Evolutionary conservation across 2,329 filamentous ascomycete genomes (phyloP).

Genomic region (Pezicula carpinea): DNA sequence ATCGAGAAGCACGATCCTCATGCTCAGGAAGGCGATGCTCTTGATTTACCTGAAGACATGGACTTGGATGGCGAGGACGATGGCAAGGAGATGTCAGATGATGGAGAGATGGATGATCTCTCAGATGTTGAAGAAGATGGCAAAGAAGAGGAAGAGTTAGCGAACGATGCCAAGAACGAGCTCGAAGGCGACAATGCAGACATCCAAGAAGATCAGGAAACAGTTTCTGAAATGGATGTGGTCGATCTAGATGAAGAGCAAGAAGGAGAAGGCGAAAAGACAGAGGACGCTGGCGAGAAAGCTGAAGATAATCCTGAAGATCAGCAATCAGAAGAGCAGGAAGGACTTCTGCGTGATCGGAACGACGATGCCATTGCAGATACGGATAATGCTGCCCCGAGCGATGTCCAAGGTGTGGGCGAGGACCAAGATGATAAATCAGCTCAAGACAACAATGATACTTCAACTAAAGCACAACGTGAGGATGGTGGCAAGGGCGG

Average conservation of each 20-base stretch:
- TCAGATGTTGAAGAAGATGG: slow-evolving; percentile 40
- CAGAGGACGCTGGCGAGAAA: slow-evolving; percentile 47
- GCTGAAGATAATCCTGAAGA: slow-evolving; percentile 43
- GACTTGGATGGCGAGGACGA: slow-evolving; percentile 61
- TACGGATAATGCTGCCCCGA: slow-evolving; percentile 58
- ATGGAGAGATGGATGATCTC: slow-evolving; percentile 48
- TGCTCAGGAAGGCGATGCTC: slow-evolving; percentile 59
- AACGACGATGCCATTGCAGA: slow-evolving; percentile 47
- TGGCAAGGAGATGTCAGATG: slow-evolving; percentile 36
- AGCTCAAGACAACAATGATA: slow-evolving; percentile 57
- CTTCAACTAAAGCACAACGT: slow-evolving; percentile 56
- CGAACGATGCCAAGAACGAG: slow-evolving; percentile 40
- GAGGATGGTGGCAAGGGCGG: slow-evolving; percentile 65
- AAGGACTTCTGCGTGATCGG: slow-evolving; percentile 31
- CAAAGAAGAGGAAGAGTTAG: slow-evolving; percentile 31
- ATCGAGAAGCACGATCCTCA: slow-evolving; percentile 62
- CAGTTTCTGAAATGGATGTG: slow-evolving; percentile 28
- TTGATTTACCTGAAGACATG: slow-evolving; percentile 69
- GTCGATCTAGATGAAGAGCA: slow-evolving; percentile 27
- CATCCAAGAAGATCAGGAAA: slow-evolving; percentile 36
- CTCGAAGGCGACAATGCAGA: slow-evolving; percentile 32
- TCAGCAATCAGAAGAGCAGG: slow-evolving; percentile 46
- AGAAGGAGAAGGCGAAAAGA: slow-evolving; percentile 33
- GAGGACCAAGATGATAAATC: slow-evolving; percentile 61
- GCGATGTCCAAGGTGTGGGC: slow-evolving; percentile 59